These are phyloP conservation scores for Hippophae tibetana DNA, from an alignment of 306 rosid genomes.

Conservation along the genomic window DNA sequence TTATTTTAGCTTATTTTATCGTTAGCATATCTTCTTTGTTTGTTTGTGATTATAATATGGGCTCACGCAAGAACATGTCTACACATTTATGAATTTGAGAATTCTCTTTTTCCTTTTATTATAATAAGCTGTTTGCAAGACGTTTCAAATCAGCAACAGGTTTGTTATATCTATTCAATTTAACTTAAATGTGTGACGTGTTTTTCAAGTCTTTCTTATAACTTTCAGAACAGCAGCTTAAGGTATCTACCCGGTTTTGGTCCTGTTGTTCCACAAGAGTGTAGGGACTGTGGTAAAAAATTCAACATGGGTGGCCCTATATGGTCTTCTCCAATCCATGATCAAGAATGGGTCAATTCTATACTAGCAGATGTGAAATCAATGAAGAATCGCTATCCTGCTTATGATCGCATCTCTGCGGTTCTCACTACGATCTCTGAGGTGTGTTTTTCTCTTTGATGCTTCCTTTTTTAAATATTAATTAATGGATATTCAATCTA, in stretches of 20 bases:
- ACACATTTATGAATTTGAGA: no score
- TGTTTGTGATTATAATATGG: no score
- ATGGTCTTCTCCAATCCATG: slow-evolving; percentile 95
- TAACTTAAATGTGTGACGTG: neutral
- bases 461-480: neutral
- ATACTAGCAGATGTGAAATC: slow-evolving; percentile 58
- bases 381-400: slow-evolving; percentile 74
- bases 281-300: slow-evolving; percentile 85
- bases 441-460: slow-evolving; percentile 27
- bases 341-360: slow-evolving; percentile 90
- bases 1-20: no score
- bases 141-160: no score
- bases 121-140: no score
- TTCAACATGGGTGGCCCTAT: slow-evolving; percentile 95
- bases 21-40: no score
- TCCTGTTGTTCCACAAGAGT: slow-evolving; percentile 80
- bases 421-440: slow-evolving; percentile 83
- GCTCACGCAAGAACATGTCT: no score
- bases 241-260: slow-evolving; percentile 89
- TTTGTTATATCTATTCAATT: neutral
- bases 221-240: slow-evolving; percentile 62
- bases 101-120: no score
- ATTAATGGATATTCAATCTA: neutral
- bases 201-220: neutral
- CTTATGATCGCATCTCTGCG: slow-evolving; percentile 79